These are phyloP conservation scores for Seminavis robusta DNA, from an alignment of 108 stramenopile species.

Conservation along the genomic window DNA sequence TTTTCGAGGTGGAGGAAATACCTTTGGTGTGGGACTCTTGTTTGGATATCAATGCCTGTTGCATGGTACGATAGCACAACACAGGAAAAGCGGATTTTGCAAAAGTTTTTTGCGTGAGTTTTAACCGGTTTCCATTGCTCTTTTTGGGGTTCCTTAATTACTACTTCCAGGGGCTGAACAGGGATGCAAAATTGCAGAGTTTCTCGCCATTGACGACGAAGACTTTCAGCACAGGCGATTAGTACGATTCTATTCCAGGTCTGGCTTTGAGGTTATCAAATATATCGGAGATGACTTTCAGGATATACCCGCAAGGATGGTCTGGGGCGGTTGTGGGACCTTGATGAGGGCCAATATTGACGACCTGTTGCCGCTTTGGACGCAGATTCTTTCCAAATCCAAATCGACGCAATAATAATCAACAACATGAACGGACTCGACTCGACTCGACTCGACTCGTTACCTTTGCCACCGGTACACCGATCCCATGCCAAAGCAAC, in stretches of 20 bases:
- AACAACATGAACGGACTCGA: too few species aligned
- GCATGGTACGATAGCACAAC: slow-evolving; percentile 48
- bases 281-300: slow-evolving; percentile 81
- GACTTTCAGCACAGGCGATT: slow-evolving; percentile 74
- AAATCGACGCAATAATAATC: too few species aligned
- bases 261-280: slow-evolving; percentile 67
- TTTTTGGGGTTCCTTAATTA: too few species aligned
- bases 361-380: slow-evolving; percentile 48
- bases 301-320: slow-evolving; percentile 77
- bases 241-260: slow-evolving; percentile 62
- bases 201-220: slow-evolving; percentile 84
- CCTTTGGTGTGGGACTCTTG: slow-evolving; percentile 62
- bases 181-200: slow-evolving; percentile 55
- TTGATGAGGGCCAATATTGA: slow-evolving; percentile 66
- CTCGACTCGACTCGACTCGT: too few species aligned
- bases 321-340: slow-evolving; percentile 88
- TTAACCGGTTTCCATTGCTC: too few species aligned
- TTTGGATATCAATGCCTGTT: slow-evolving; percentile 63
- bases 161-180: slow-evolving; percentile 29
- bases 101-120: too few species aligned
- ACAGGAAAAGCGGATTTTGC: too few species aligned
- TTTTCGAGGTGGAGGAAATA: slow-evolving; percentile 50
- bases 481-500: too few species aligned
- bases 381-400: too few species aligned
- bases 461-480: too few species aligned